A percentile compares a stretch with the other conserved stretches of the same genome.
Evolutionary conservation across 345 rosid genomes (phyloP).

Genomic region (Moringa oleifera): DNA sequence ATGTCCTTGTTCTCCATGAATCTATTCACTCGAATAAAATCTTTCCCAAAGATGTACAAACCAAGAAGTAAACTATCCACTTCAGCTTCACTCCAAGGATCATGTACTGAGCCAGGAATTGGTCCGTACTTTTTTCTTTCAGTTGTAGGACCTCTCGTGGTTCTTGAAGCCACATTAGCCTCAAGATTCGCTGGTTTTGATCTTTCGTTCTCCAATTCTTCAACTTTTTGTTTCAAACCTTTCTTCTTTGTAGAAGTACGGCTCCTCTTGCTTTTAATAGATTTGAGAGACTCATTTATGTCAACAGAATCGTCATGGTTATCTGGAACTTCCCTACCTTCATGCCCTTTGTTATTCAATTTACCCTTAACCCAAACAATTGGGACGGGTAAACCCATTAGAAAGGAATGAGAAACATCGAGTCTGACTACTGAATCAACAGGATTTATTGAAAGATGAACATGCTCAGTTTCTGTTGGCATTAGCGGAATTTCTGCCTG

Average conservation of each 20-base stretch:
- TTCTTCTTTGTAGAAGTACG: conserved; percentile 28
- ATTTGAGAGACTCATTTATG: conserved; percentile 32
- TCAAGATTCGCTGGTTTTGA: conserved; percentile 27
- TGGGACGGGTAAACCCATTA: conserved; percentile 44
- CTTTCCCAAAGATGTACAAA: conserved; percentile 53
- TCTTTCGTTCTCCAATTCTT: conserved; percentile 18
- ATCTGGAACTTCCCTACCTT: conserved; percentile 8
- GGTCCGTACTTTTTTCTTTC: conserved; percentile 1
- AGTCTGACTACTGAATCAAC: conserved; percentile 23
- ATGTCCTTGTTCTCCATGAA: conserved; percentile 42
- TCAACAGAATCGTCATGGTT: conserved; percentile 19
- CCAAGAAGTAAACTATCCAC: conserved; percentile 52
- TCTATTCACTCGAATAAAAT: conserved; percentile 36
- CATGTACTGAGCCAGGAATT: conserved; percentile 30
- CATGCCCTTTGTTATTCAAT: conserved; percentile 8
- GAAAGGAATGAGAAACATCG: conserved; percentile 36
- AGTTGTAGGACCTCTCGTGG: conserved; percentile 9
- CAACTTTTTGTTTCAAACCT: conserved; percentile 18
- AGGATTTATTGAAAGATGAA: conserved; percentile 34
- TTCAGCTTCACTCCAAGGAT: conserved; percentile 45
- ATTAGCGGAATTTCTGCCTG: conserved; percentile 60
- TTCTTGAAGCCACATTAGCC: conserved; percentile 13
- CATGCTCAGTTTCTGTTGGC: conserved; percentile 39
- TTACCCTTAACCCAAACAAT: conserved; percentile 34
- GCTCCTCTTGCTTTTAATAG: conserved; percentile 27